A percentile compares a stretch with the other conserved stretches of the same genome.
These are phyloP conservation scores for Nakazawaea holstii DNA, from an alignment of 805 yeast species.

Conservation along the genomic window DNA sequence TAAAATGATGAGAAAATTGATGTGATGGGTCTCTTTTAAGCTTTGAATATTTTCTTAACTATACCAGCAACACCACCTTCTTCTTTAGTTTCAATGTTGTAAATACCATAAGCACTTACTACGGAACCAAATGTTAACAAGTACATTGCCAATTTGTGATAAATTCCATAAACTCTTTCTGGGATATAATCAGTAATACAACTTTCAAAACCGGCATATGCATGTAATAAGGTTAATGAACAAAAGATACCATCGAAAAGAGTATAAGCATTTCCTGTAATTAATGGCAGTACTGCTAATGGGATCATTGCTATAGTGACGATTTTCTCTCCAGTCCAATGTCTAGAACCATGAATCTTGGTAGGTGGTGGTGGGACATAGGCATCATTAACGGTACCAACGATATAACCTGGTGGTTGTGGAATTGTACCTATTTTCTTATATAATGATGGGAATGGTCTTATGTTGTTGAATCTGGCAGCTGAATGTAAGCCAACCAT, in stretches of 20 bases:
- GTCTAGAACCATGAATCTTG: conserved; percentile 75
- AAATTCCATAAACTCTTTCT: conserved; percentile 71
- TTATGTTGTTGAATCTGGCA: background rate
- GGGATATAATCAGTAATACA: conserved; percentile 95
- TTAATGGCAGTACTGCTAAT: conserved; percentile 66
- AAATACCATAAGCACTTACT: conserved; percentile 72
- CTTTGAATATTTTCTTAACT: conserved; percentile 28
- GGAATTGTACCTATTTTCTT: conserved; percentile 50
- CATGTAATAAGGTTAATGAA: conserved; percentile 64
- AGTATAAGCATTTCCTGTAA: conserved; percentile 62
- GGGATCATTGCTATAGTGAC: conserved; percentile 74
- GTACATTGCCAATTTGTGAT: conserved; percentile 64
- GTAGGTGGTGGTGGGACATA: conserved; percentile 58
- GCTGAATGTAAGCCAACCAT: background rate
- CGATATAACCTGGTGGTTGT: conserved; percentile 86
- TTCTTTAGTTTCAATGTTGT: conserved; percentile 68
- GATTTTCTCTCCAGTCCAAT: conserved; percentile 87
- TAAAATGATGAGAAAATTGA: background rate
- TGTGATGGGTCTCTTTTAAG: conserved; percentile 12
- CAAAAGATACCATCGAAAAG: conserved; percentile 74
- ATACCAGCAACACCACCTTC: conserved; percentile 57
- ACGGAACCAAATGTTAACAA: conserved; percentile 69
- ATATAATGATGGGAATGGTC: background rate
- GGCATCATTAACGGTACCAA: conserved; percentile 94
- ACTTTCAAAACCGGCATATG: conserved; percentile 80